phyloP scores from a whole-genome alignment of 2,329 filamentous ascomycete genomes.

The Coniella lustricola region DNA sequence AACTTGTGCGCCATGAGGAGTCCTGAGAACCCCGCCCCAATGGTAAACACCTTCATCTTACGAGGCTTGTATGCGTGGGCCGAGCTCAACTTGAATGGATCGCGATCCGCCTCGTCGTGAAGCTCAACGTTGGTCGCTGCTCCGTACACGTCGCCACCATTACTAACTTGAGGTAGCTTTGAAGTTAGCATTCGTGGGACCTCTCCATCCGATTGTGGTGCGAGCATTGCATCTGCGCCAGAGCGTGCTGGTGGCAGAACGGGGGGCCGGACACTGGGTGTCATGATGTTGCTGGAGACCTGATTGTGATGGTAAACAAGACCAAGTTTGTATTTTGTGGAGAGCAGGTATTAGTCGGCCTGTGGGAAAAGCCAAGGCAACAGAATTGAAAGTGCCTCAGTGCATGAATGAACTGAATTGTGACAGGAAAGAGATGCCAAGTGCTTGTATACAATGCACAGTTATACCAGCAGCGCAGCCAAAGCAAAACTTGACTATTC shows the following conservation, averaged over 20 bases:
- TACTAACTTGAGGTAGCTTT: not conserved
- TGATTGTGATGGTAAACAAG: no score
- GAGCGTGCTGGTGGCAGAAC: not conserved
- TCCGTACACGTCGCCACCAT: not conserved
- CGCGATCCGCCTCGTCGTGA: constrained; percentile 13
- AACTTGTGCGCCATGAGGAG: constrained; percentile 29
- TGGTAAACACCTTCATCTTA: constrained; percentile 28
- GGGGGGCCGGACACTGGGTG: not conserved
- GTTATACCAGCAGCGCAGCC: no score
- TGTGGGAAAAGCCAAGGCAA: no score
- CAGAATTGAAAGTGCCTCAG: no score
- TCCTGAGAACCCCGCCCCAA: constrained; percentile 28
- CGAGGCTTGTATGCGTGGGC: constrained; percentile 24
- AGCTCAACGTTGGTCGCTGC: not conserved
- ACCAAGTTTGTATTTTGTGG: no score
- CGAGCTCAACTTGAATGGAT: constrained; percentile 23
- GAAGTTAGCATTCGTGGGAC: not conserved
- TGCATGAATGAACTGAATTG: no score
- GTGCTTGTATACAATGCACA: no score
- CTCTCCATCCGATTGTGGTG: not conserved
- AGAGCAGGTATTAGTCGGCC: no score
- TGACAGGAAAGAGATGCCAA: no score
- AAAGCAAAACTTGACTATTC: no score
- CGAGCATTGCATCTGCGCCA: not conserved
- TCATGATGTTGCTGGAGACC: no score